These are phyloP conservation scores for Aspergillus sp. DNA, from an alignment of 2,329 filamentous ascomycete species.

Conservation along the genomic window DNA sequence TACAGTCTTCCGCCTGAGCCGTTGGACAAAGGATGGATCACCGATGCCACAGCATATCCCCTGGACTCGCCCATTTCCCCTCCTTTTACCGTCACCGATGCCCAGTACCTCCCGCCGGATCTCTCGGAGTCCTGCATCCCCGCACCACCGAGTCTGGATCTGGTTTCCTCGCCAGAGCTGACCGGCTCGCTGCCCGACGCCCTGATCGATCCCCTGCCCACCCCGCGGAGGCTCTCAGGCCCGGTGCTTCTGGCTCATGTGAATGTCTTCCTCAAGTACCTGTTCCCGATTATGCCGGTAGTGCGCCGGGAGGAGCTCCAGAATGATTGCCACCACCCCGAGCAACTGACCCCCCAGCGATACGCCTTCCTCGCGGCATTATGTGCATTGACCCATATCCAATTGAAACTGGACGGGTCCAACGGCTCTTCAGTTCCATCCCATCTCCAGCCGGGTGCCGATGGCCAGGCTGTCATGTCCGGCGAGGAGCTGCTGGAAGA, in stretches of 20 bases:
- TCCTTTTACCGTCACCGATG: constrained; percentile 21
- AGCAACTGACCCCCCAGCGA: constrained; percentile 41
- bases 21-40: constrained; percentile 17
- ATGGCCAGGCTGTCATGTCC: constrained; percentile 57
- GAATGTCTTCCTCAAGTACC: constrained; percentile 41
- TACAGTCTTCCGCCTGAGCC: constrained; percentile 13
- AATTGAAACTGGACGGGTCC: constrained; percentile 38
- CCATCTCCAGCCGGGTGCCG: constrained; percentile 48
- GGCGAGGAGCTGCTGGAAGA: constrained; percentile 68
- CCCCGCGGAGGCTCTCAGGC: constrained; percentile 25
- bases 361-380: constrained; percentile 43
- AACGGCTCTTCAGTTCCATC: constrained; percentile 20
- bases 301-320: constrained; percentile 35
- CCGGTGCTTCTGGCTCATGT: constrained; percentile 37
- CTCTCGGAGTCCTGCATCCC: constrained; percentile 23
- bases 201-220: constrained; percentile 14
- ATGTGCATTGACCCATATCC: constrained; percentile 46
- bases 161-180: constrained; percentile 35
- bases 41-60: constrained; percentile 17
- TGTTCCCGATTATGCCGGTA: constrained; percentile 46
- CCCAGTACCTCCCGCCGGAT: constrained; percentile 22
- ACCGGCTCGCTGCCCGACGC: constrained; percentile 30
- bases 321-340: constrained; percentile 50
- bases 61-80: constrained; percentile 27
- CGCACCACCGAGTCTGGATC: constrained; percentile 28